These are phyloP conservation scores for Wickerhamomyces xylosicus DNA, from an alignment of 805 yeast species.

Conservation along the genomic window DNA sequence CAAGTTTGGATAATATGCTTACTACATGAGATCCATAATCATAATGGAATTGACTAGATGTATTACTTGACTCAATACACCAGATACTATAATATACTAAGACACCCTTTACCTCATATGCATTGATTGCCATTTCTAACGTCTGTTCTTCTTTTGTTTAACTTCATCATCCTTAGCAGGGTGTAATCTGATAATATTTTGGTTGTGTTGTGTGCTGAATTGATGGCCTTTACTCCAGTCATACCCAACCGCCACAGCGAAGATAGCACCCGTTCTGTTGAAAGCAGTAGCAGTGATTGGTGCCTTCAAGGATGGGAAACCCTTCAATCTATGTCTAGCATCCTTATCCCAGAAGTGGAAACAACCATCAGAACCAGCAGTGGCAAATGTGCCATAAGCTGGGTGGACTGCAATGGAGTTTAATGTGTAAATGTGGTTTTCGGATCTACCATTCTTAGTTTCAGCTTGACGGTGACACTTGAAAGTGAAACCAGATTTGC, in stretches of 20 bases:
- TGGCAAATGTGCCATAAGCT: slow-evolving; percentile 77
- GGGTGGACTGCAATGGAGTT: slow-evolving; percentile 85
- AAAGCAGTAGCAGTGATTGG: slow-evolving; percentile 72
- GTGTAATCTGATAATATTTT: slow-evolving; percentile 72
- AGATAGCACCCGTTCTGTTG: slow-evolving; percentile 72
- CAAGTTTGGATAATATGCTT: no score
- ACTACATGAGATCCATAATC: no score
- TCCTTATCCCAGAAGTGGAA: slow-evolving; percentile 96
- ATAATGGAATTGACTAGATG: no score
- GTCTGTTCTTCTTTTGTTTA: slow-evolving; percentile 35
- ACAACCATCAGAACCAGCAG: slow-evolving; percentile 93
- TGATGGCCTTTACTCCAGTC: slow-evolving; percentile 94
- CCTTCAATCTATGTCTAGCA: slow-evolving; percentile 76
- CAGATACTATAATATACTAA: no score
- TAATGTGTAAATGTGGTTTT: slow-evolving; percentile 65
- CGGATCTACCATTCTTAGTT: slow-evolving; percentile 38
- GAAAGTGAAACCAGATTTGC: slow-evolving; percentile 72
- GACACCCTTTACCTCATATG: no score
- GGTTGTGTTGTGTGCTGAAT: slow-evolving; percentile 65
- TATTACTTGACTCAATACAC: no score
- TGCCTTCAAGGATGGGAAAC: slow-evolving; percentile 56
- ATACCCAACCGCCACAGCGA: slow-evolving; percentile 87
- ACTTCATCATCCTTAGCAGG: slow-evolving; percentile 81
- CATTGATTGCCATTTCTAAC: slow-evolving; percentile 3
- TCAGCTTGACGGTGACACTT: slow-evolving; percentile 83